Evolutionary conservation across 2,329 filamentous ascomycete genomes (phyloP).

Genomic region (Colletotrichum sidae): DNA sequence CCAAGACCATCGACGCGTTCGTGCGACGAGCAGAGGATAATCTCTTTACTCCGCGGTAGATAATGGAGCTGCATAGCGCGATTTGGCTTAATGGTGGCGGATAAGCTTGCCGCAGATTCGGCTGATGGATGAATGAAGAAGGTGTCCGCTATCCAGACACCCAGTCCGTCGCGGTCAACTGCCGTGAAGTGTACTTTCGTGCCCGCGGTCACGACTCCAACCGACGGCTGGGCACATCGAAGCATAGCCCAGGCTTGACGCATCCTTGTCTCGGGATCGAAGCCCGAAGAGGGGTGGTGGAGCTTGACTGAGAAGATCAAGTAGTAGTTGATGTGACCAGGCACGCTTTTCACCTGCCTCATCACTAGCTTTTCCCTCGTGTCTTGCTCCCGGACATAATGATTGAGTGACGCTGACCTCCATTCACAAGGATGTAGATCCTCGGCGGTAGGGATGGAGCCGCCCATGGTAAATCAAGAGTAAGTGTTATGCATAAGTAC

Average conservation of each 20-base stretch:
- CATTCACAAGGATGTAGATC: slow-evolving; percentile 11
- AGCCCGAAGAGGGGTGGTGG: background rate
- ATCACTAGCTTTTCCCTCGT: slow-evolving; percentile 10
- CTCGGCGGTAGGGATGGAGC: too few relatives aligned
- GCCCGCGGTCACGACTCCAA: background rate
- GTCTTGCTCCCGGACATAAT: slow-evolving; percentile 8
- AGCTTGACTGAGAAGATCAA: background rate
- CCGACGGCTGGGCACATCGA: slow-evolving; percentile 19
- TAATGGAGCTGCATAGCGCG: slow-evolving; percentile 4
- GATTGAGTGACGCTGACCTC: background rate
- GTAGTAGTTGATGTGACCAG: slow-evolving; percentile 16
- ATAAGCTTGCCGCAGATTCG: background rate
- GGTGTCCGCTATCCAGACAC: slow-evolving; percentile 7
- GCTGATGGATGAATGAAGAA: slow-evolving; percentile 6
- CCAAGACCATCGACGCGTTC: slow-evolving; percentile 14
- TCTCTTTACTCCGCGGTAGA: slow-evolving; percentile 4
- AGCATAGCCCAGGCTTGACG: slow-evolving; percentile 13
- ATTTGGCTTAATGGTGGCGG: background rate
- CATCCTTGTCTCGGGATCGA: slow-evolving; percentile 2
- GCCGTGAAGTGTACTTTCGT: background rate
- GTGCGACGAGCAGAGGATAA: slow-evolving; percentile 7
- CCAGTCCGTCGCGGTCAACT: background rate
- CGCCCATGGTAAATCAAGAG: too few relatives aligned
- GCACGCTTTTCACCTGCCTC: slow-evolving; percentile 2
- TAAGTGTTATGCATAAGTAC: too few relatives aligned